Percentiles rank a stretch among this genome's conserved stretches.
Conservation (phyloP, 1,284 basidiomycete species). For the Vanrija sp. region DNA sequence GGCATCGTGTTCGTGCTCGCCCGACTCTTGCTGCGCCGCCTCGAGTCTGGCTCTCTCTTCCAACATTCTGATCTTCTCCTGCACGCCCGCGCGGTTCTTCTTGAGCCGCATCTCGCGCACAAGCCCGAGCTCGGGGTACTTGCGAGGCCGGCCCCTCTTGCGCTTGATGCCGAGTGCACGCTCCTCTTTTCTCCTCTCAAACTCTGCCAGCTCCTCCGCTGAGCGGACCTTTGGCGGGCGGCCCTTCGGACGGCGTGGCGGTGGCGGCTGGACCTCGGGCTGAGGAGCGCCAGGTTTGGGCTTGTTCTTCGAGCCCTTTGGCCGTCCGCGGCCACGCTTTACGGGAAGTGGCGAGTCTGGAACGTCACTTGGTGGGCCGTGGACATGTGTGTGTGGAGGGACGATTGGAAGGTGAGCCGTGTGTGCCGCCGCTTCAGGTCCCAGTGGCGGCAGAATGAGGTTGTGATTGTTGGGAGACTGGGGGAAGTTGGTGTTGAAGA, state of each 20-base stretch:
- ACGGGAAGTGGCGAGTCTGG: not conserved
- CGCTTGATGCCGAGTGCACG: constrained; percentile 32
- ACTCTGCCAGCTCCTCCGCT: constrained; percentile 33
- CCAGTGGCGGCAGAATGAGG: constrained; percentile 10
- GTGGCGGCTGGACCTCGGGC: constrained; percentile 7
- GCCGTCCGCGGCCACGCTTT: constrained; percentile 38
- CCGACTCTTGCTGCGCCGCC: not conserved
- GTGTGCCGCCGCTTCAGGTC: not conserved
- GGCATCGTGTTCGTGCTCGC: not conserved
- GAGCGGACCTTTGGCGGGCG: constrained; percentile 39
- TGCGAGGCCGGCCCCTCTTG: constrained; percentile 38
- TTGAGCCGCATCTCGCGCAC: constrained; percentile 46
- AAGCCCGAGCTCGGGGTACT: constrained; percentile 40
- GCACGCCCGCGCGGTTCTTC: constrained; percentile 37
- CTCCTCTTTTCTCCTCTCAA: constrained; percentile 28
- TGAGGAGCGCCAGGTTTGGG: constrained; percentile 19
- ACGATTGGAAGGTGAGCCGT: not conserved
- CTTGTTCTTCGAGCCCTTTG: constrained; percentile 45
- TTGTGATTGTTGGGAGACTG: constrained; percentile 11
- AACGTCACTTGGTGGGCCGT: not conserved
- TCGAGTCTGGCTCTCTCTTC: constrained; percentile 12
- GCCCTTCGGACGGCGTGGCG: constrained; percentile 20
- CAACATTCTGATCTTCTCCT: constrained; percentile 26
- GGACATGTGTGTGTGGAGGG: not conserved
- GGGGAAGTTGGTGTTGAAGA: constrained; percentile 21